Evolutionary conservation across 2,329 filamentous ascomycete species (phyloP).

Genomic region (Pseudopithomyces maydicus): DNA sequence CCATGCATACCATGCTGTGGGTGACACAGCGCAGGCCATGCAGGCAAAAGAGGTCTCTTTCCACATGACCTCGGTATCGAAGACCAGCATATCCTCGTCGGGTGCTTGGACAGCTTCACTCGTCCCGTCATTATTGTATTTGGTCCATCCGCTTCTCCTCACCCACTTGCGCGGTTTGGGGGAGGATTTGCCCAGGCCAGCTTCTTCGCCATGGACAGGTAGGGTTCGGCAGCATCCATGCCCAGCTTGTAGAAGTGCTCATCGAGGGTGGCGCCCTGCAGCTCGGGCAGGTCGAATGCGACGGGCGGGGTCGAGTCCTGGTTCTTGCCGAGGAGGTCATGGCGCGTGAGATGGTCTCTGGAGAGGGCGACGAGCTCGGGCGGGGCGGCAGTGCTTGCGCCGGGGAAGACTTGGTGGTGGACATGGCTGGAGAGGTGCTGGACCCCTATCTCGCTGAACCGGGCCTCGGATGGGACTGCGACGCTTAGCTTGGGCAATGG

Average conservation of each 20-base stretch:
- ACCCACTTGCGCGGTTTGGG: constrained; percentile 74
- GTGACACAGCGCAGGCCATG: constrained; percentile 93
- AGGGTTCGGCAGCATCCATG: constrained; percentile 84
- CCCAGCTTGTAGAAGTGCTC: constrained; percentile 94
- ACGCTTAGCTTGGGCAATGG: constrained; percentile 12
- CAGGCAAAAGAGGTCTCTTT: constrained; percentile 90
- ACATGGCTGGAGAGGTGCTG: constrained; percentile 89
- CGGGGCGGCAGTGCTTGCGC: constrained; percentile 59
- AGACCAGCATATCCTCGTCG: constrained; percentile 80
- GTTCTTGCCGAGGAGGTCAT: constrained; percentile 90
- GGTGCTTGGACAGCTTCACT: constrained; percentile 77
- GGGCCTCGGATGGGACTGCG: constrained; percentile 58
- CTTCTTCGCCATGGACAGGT: constrained; percentile 72
- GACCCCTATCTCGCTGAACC: constrained; percentile 91
- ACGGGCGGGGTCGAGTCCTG: constrained; percentile 76
- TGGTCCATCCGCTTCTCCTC: constrained; percentile 87
- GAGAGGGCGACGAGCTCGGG: constrained; percentile 78
- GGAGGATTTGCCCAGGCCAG: constrained; percentile 69
- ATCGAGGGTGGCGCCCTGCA: constrained; percentile 82
- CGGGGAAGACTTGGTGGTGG: constrained; percentile 80
- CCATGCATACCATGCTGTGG: constrained; percentile 96
- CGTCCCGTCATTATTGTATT: constrained; percentile 77
- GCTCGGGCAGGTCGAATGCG: constrained; percentile 79
- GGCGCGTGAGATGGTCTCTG: constrained; percentile 78
- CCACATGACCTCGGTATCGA: constrained; percentile 97